A percentile compares a stretch with the other conserved stretches of the same genome.
phyloP scores from a whole-genome alignment of 1,284 basidiomycete genomes.

The Malassezia nana region DNA sequence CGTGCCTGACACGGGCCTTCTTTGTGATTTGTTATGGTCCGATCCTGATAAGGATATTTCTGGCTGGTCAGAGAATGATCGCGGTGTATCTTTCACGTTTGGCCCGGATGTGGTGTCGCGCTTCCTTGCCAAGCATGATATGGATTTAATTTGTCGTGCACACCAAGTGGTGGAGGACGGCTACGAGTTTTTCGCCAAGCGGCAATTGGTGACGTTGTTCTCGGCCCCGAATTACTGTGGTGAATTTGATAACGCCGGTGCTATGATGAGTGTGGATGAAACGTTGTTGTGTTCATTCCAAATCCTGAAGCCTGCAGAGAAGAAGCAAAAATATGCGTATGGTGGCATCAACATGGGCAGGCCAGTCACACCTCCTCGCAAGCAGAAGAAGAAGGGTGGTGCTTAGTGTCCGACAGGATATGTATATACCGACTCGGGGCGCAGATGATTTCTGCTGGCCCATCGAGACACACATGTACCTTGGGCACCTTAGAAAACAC shows the following conservation, averaged over 20 bases:
- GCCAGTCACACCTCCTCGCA: slow-evolving; percentile 55
- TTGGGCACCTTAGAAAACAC: neutral
- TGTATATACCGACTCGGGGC: slow-evolving; percentile 19
- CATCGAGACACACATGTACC: neutral
- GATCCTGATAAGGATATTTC: slow-evolving; percentile 99
- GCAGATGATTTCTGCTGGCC: neutral
- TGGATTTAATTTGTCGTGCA: slow-evolving; percentile 97
- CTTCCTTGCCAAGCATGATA: slow-evolving; percentile 95
- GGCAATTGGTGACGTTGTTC: slow-evolving; percentile 92
- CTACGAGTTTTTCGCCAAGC: slow-evolving; percentile 97
- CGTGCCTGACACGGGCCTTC: slow-evolving; percentile 93
- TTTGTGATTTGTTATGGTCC: slow-evolving; percentile 96
- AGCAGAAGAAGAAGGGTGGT: slow-evolving; percentile 51
- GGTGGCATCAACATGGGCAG: slow-evolving; percentile 49
- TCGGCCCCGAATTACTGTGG: slow-evolving; percentile 97
- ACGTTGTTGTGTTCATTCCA: slow-evolving; percentile 89
- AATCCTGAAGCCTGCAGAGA: slow-evolving; percentile 96
- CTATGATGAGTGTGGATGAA: slow-evolving; percentile 99
- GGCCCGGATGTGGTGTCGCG: slow-evolving; percentile 94
- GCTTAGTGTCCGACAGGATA: slow-evolving; percentile 1
- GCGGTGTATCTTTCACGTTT: slow-evolving; percentile 96
- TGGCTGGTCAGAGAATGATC: slow-evolving; percentile 98
- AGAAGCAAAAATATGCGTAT: slow-evolving; percentile 70
- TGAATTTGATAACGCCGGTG: slow-evolving; percentile 96
- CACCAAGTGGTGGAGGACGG: slow-evolving; percentile 99